phyloP scores from a whole-genome alignment of 306 rosid species.

The Trifolium subterraneum region DNA sequence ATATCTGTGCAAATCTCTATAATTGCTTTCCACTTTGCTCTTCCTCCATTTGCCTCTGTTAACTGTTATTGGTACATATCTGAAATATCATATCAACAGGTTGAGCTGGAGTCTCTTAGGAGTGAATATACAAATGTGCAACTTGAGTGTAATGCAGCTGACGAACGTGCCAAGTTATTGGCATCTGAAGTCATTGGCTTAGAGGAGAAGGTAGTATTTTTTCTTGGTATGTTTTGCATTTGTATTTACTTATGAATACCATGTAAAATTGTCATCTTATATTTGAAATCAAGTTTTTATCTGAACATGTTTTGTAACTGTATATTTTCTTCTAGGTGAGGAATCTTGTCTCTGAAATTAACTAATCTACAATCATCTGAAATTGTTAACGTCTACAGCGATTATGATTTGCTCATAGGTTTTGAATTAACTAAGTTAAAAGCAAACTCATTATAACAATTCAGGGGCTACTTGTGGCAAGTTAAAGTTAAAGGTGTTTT shows the following conservation, averaged over 20 bases:
- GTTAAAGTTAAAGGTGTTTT: not conserved
- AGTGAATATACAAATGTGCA: constrained; percentile 80
- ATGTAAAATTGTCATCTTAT: not conserved
- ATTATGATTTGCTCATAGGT: not conserved
- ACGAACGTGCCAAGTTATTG: constrained; percentile 93
- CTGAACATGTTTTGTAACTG: constrained; percentile 13
- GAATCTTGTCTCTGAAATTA: constrained; percentile 10
- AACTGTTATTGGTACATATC: constrained; percentile 11
- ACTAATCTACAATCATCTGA: constrained; percentile 4
- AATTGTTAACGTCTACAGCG: not conserved
- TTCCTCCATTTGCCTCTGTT: constrained; percentile 12
- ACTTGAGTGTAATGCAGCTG: constrained; percentile 93
- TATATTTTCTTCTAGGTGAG: constrained; percentile 20
- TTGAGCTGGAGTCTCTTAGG: constrained; percentile 79
- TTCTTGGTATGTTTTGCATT: constrained; percentile 55
- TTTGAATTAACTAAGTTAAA: not conserved
- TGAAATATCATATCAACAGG: constrained; percentile 52
- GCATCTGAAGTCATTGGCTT: constrained; percentile 96
- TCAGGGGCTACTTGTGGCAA: not conserved
- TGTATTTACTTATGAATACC: constrained; percentile 11
- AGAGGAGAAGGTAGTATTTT: constrained; percentile 90
- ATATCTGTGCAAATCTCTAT: constrained; percentile 13
- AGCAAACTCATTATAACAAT: not conserved
- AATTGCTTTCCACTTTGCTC: constrained; percentile 11
- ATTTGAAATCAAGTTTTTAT: constrained; percentile 15